These are phyloP conservation scores for Chenopodium suecicum DNA, from an alignment of 148 eudicot species.

Conservation along the genomic window DNA sequence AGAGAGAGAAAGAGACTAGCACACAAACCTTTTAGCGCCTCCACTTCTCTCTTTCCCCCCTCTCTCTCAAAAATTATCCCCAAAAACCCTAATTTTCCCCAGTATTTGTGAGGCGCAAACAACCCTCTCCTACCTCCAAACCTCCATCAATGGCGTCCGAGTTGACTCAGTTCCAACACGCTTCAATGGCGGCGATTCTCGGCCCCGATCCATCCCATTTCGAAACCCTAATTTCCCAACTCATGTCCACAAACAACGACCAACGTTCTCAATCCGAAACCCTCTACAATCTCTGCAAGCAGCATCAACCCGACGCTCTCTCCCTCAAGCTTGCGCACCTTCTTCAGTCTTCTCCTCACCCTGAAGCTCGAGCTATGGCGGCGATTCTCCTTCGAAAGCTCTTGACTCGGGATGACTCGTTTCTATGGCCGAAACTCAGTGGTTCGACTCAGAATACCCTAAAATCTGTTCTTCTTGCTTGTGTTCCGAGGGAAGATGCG, in stretches of 20 bases:
- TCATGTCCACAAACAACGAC: slow-evolving; percentile 64
- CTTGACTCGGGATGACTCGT: slow-evolving; percentile 45
- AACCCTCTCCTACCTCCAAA: not conserved
- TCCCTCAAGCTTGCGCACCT: slow-evolving; percentile 47
- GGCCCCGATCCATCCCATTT: slow-evolving; percentile 53
- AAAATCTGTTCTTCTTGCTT: slow-evolving; percentile 48
- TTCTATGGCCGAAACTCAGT: slow-evolving; percentile 52
- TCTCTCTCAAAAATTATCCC: slow-evolving; percentile 11
- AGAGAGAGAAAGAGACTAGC: not conserved
- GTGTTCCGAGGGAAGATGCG: slow-evolving; percentile 54
- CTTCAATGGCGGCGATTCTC: slow-evolving; percentile 50
- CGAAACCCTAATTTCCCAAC: slow-evolving; percentile 62
- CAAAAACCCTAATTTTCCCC: slow-evolving; percentile 25
- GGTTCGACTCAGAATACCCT: slow-evolving; percentile 54
- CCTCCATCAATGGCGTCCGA: slow-evolving; percentile 41
- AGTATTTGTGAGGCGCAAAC: slow-evolving; percentile 19
- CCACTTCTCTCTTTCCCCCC: slow-evolving; percentile 4
- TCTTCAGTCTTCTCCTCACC: slow-evolving; percentile 39
- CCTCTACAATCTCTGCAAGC: slow-evolving; percentile 59
- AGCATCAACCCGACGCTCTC: slow-evolving; percentile 49
- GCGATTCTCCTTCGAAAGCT: slow-evolving; percentile 50
- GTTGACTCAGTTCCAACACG: slow-evolving; percentile 46
- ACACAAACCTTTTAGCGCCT: slow-evolving; percentile 1
- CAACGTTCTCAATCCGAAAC: slow-evolving; percentile 59
- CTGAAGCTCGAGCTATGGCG: slow-evolving; percentile 53